Conservation (phyloP, 2,329 filamentous ascomycete genomes). For the Neopestalotiopsis clavispora region DNA sequence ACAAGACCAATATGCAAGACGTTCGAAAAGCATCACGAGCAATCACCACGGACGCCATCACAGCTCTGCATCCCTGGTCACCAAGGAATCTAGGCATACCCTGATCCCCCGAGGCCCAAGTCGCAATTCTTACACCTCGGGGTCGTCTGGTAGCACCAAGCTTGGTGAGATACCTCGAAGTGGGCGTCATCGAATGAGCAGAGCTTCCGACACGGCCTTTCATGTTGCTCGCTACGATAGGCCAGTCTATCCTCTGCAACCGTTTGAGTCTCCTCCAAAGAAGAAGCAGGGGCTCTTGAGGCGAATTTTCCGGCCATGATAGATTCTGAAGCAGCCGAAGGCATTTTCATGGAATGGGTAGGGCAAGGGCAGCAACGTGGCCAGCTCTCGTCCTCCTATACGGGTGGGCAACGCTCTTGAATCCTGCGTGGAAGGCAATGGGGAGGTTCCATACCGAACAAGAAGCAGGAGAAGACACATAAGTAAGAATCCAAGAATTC, state of each 20-base stretch:
- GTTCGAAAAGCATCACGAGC: background rate
- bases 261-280: conserved; percentile 9
- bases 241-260: conserved; percentile 19
- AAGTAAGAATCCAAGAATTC: too few relatives aligned
- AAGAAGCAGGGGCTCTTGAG: conserved; percentile 16
- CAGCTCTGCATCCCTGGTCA: background rate
- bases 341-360: too few relatives aligned
- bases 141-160: conserved; percentile 50
- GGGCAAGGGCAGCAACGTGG: too few relatives aligned
- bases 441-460: too few relatives aligned
- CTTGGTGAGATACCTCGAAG: conserved; percentile 44
- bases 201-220: conserved; percentile 6
- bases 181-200: conserved; percentile 4
- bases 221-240: conserved; percentile 1
- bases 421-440: too few relatives aligned
- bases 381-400: too few relatives aligned
- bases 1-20: background rate
- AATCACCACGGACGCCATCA: background rate
- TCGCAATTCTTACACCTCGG: conserved; percentile 39
- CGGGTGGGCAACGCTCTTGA: too few relatives aligned
- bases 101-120: conserved; percentile 11
- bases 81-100: background rate
- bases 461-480: too few relatives aligned
- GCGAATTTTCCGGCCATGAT: conserved; percentile 15
- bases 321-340: background rate